Evolutionary conservation across 306 rosid genomes (phyloP).

Genomic region (Albizia julibrissin): DNA sequence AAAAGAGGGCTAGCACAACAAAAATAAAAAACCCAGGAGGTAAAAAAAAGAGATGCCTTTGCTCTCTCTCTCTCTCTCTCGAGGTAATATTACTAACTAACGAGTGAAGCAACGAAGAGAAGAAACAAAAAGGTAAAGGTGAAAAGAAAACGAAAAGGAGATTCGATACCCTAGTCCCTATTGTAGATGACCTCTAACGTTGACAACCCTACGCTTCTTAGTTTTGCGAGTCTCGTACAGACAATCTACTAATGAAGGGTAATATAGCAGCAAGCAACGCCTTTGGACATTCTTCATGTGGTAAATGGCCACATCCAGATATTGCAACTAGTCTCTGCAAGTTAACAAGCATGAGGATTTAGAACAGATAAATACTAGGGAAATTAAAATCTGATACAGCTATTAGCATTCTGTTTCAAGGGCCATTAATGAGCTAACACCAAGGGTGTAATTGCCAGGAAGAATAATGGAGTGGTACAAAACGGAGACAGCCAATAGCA

Average conservation of each 20-base stretch:
- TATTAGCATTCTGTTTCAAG: not conserved
- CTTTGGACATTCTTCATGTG: constrained; percentile 98
- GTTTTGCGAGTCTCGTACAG: constrained; percentile 49
- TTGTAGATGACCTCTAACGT: constrained; percentile 16
- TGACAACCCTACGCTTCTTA: constrained; percentile 42
- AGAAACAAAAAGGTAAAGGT: constrained; percentile 5
- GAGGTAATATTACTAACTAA: constrained; percentile 31
- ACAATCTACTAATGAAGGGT: constrained; percentile 71
- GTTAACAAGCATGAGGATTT: constrained; percentile 12
- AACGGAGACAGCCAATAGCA: not conserved
- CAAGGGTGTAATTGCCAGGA: not conserved
- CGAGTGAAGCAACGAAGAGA: not conserved
- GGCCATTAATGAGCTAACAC: not conserved
- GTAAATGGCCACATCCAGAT: constrained; percentile 99
- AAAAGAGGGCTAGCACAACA: constrained; percentile 39
- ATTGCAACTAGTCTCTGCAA: constrained; percentile 88
- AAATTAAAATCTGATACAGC: not conserved
- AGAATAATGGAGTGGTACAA: not conserved
- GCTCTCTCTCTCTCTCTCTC: constrained; percentile 49
- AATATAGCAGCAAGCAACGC: constrained; percentile 83
- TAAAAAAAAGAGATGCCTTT: constrained; percentile 44
- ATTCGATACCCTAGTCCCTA: constrained; percentile 25
- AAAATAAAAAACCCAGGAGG: constrained; percentile 51
- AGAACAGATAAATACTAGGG: not conserved
- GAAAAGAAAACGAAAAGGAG: constrained; percentile 11